A percentile compares a stretch with the other conserved stretches of the same genome.
Evolutionary conservation across 441 rosid genomes (phyloP).

Genomic region (Rhodomyrtus psidioides): DNA sequence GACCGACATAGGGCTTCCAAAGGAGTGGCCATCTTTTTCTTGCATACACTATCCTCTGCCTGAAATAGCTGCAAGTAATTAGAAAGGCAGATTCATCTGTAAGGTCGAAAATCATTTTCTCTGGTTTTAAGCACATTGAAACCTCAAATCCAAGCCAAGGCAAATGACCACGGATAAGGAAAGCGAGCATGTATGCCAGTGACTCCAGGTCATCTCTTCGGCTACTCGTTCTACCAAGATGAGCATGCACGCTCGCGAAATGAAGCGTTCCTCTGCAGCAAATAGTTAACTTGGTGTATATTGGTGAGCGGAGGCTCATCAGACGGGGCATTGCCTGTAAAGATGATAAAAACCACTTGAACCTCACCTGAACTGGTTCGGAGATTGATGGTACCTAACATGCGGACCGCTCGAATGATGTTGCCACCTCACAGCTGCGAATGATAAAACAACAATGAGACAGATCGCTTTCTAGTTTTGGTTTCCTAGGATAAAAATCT

Average conservation of each 20-base stretch:
- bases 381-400: constrained; percentile 3
- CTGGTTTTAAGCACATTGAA: not conserved
- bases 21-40: constrained; percentile 8
- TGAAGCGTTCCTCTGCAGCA: constrained; percentile 8
- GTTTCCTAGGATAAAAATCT: not conserved
- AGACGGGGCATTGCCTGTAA: not conserved
- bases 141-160: constrained; percentile 9
- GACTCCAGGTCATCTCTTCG: constrained; percentile 13
- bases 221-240: constrained; percentile 4
- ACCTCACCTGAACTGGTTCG: constrained; percentile 1
- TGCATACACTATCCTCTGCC: constrained; percentile 5
- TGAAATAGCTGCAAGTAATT: not conserved
- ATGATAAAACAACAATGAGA: not conserved
- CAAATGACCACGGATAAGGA: constrained; percentile 3
- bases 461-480: not conserved
- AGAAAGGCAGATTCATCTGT: not conserved
- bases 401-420: not conserved
- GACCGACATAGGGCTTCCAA: not conserved
- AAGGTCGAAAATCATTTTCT: not conserved
- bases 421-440: constrained; percentile 4
- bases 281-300: not conserved
- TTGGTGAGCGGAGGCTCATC: not conserved
- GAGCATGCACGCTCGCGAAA: constrained; percentile 6
- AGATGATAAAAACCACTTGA: not conserved
- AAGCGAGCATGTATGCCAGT: constrained; percentile 6